Evolutionary conservation across 805 yeast species (phyloP).

Genomic region (Komagataella populi): DNA sequence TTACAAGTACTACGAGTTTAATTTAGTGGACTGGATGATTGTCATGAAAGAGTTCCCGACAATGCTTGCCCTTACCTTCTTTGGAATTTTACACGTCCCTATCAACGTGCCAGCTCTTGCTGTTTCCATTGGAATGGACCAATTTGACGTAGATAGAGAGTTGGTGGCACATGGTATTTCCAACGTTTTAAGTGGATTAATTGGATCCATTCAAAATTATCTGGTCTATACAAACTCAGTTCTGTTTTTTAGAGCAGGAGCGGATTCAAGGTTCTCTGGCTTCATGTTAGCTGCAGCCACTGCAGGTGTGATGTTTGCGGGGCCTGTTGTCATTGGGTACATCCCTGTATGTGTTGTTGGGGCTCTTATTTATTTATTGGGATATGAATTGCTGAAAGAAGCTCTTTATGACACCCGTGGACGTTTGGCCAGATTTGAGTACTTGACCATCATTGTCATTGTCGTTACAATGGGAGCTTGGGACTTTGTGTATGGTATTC

Average conservation of each 20-base stretch:
- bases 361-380: conserved; percentile 75
- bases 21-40: conserved; percentile 61
- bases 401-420: conserved; percentile 79
- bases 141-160: conserved; percentile 84
- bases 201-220: conserved; percentile 89
- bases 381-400: conserved; percentile 81
- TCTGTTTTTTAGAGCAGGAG: conserved; percentile 87
- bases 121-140: conserved; percentile 75
- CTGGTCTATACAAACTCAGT: conserved; percentile 91
- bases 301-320: conserved; percentile 64
- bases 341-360: conserved; percentile 97
- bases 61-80: conserved; percentile 91
- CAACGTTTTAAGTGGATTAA: conserved; percentile 67
- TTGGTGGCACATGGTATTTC: conserved; percentile 91
- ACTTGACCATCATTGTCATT: conserved; percentile 69
- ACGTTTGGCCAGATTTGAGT: conserved; percentile 62
- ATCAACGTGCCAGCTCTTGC: conserved; percentile 97
- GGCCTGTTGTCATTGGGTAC: conserved; percentile 85
- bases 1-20: conserved; percentile 59
- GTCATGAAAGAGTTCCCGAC: conserved; percentile 67
- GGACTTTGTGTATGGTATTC: conserved; percentile 88
- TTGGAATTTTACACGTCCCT: conserved; percentile 93
- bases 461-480: conserved; percentile 92
- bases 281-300: conserved; percentile 80
- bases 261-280: conserved; percentile 81